Base-by-base conservation (phyloP, 1,284 basidiomycete species). In the Meira nashicola region DNA sequence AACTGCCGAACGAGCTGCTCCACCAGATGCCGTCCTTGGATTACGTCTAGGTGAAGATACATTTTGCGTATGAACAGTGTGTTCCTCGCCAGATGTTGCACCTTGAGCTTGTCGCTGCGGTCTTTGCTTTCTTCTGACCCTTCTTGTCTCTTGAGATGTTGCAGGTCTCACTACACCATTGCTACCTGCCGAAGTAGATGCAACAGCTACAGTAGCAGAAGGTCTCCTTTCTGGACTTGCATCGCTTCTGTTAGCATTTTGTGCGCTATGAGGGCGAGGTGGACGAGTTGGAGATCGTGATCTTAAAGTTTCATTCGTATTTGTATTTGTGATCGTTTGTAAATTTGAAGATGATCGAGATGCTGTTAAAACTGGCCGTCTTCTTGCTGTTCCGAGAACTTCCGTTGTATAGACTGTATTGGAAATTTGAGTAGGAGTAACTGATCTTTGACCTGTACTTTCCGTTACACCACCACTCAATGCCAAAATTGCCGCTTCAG, bases 401-500 rank as follows among this genome's bases (percentile, higher is more conserved):
- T 12, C 28, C 4, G 50, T 53, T 14, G 19, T 53, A 9, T 17
- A 25, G 8, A 44, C 43, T 17, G 17, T 44, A 17, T 44, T 17
- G 43, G 17, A 25, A 9, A 25, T 44, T 25, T 17, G 23, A 12
- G 50, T 15, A 15, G 50, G 14, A 6, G 50, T 23, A 2, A 38
- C 37, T 12, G 28, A 33, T 17, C 38, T 53, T 15, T n/a, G 50
- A 53, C 50, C 39, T 2, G 23, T 19, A 14, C 5, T 33, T 6
- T 39, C 23, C 28, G 39, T 14, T 7, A 33, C 37, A 39, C n/a
- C 19, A 17, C 47, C 23, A 23, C 17, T 17, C 12, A 71, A 43
- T 1, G 66, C 66, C 0, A 56, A 58, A 5, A 66, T 66, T 0
- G 68, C 68, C 1, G 57, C 56, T 14, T 65, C 61, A 5, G 68